phyloP scores from a whole-genome alignment of 805 yeast genomes.

The Isabelozyma heimii region DNA sequence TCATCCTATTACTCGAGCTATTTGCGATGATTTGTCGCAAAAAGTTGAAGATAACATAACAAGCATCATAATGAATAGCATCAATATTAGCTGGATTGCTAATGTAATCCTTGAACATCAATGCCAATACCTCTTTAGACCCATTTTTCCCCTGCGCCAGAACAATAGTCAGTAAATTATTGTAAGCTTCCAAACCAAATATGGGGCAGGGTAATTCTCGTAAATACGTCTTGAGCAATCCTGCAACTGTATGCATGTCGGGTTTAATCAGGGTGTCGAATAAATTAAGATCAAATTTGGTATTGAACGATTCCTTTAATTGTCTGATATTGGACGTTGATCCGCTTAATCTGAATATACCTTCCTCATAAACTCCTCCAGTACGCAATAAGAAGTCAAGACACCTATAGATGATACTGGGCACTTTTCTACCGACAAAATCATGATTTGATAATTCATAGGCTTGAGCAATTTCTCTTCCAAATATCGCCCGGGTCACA shows the following conservation, averaged over 20 bases:
- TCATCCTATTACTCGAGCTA: constrained; percentile 75
- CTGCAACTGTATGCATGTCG: constrained; percentile 86
- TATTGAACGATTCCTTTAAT: constrained; percentile 68
- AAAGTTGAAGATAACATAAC: constrained; percentile 65
- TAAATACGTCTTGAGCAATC: constrained; percentile 76
- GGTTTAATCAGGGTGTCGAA: constrained; percentile 43
- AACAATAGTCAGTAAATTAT: constrained; percentile 24
- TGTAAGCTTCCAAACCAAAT: constrained; percentile 51
- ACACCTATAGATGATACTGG: constrained; percentile 77
- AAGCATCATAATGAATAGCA: constrained; percentile 52
- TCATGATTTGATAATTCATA: constrained; percentile 49
- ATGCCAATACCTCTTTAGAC: constrained; percentile 21
- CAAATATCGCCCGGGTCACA: constrained; percentile 52
- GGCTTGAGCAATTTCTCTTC: constrained; percentile 56
- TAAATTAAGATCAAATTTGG: constrained; percentile 66
- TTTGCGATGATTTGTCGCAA: constrained; percentile 62
- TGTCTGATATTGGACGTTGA: constrained; percentile 73
- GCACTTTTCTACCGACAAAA: constrained; percentile 49
- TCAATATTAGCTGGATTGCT: constrained; percentile 43
- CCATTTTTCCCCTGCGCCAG: constrained; percentile 2
- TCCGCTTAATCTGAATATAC: constrained; percentile 88
- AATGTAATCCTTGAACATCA: constrained; percentile 30
- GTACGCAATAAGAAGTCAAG: constrained; percentile 61
- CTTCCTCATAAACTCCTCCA: constrained; percentile 82
- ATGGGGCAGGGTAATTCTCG: constrained; percentile 72